These are phyloP conservation scores for Flaveria bidentis DNA, from an alignment of 129 eudicot species.

Conservation along the genomic window DNA sequence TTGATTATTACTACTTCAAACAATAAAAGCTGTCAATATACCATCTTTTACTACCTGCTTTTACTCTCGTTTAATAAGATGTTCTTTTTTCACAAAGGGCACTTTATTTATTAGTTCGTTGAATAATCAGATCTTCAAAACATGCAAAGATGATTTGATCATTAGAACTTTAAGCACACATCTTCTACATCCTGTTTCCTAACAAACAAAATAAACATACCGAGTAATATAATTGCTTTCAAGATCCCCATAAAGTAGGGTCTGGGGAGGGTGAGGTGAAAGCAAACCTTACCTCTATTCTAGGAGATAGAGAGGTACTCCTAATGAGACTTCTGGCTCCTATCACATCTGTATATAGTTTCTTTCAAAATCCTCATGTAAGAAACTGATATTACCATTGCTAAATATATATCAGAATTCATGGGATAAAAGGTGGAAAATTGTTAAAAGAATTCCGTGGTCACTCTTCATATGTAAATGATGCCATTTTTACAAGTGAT, in stretches of 20 bases:
- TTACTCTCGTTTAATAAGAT: not conserved
- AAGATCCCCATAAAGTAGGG: too few relatives aligned
- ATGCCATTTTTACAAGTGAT: slow-evolving; percentile 87
- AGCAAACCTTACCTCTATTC: too few relatives aligned
- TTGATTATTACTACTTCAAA: not conserved
- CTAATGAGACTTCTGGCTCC: too few relatives aligned
- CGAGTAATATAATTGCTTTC: too few relatives aligned
- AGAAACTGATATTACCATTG: slow-evolving; percentile 1
- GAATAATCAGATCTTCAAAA: not conserved
- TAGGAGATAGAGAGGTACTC: too few relatives aligned
- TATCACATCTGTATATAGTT: not conserved
- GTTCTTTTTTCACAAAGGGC: not conserved
- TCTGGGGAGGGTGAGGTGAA: too few relatives aligned
- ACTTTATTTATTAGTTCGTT: not conserved
- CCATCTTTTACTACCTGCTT: not conserved
- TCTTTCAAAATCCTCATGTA: slow-evolving; percentile 9
- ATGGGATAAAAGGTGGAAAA: slow-evolving; percentile 91
- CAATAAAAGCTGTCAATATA: not conserved
- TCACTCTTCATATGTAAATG: slow-evolving; percentile 89
- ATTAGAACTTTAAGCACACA: not conserved
- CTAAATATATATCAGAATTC: slow-evolving; percentile 51
- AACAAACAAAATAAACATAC: not conserved
- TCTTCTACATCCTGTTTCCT: not conserved
- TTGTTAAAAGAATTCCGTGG: slow-evolving; percentile 97
- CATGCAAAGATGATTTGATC: not conserved